Evolutionary conservation across 2,329 filamentous ascomycete genomes (phyloP).

Genomic region (Drechslerella dactyloides): DNA sequence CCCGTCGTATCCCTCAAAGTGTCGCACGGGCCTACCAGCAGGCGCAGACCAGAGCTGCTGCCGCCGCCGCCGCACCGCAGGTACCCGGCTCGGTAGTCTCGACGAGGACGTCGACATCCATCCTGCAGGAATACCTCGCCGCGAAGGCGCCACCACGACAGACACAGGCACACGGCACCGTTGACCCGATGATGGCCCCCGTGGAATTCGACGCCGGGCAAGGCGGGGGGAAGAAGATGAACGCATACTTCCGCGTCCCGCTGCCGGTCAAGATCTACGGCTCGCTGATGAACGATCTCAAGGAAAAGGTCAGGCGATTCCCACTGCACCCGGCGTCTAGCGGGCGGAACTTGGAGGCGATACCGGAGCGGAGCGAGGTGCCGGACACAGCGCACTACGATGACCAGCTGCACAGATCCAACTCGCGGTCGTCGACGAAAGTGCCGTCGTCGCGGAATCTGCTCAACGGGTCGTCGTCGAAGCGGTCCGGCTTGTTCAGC

Average conservation of each 20-base stretch:
- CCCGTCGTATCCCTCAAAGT: constrained; percentile 37
- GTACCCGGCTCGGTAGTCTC: constrained; percentile 35
- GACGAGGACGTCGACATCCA: constrained; percentile 40
- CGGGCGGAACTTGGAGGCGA: constrained; percentile 29
- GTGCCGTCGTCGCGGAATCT: constrained; percentile 23
- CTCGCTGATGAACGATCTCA: constrained; percentile 25
- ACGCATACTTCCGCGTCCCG: constrained; percentile 28
- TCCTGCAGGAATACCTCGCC: constrained; percentile 34
- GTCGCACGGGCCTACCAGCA: constrained; percentile 41
- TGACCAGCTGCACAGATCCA: constrained; percentile 26
- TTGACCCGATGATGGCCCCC: constrained; percentile 1
- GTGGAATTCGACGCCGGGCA: constrained; percentile 5
- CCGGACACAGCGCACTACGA: constrained; percentile 23
- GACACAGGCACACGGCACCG: constrained; percentile 11
- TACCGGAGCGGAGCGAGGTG: constrained; percentile 31
- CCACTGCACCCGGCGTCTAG: constrained; percentile 29
- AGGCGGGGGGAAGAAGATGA: constrained; percentile 22
- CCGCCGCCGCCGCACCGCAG: constrained; percentile 18
- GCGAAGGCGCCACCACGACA: constrained; percentile 39
- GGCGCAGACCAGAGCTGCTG: constrained; percentile 39
- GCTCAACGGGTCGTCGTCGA: constrained; percentile 29
- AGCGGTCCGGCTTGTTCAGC: constrained; percentile 38
- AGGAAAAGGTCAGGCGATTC: constrained; percentile 30
- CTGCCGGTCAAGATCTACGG: constrained; percentile 34
- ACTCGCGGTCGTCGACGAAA: constrained; percentile 30